A percentile compares a stretch with the other conserved stretches of the same genome.
Conservation (phyloP, 306 rosid species). For the Cyclanthera cordifolia region DNA sequence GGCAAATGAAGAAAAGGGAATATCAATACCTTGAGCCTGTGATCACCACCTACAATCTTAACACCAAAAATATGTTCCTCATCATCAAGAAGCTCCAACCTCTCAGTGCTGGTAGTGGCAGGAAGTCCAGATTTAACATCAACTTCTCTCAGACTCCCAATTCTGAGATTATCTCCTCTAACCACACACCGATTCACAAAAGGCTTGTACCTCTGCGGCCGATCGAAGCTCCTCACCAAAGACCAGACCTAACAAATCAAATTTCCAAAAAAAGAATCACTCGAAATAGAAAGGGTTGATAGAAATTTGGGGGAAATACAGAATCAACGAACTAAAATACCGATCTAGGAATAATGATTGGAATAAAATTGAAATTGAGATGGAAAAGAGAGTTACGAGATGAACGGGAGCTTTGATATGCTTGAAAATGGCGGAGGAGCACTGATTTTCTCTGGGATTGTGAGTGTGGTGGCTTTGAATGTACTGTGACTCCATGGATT, state of each 20-base stretch:
- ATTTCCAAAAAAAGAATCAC: no score
- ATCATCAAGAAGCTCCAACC: conserved; percentile 61
- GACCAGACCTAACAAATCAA: conserved; percentile 50
- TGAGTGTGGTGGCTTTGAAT: conserved; percentile 80
- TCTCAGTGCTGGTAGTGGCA: conserved; percentile 68
- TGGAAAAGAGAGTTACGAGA: conserved; percentile 36
- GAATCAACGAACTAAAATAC: neutral
- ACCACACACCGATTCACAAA: conserved; percentile 56
- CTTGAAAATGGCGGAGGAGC: conserved; percentile 78
- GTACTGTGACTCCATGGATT: conserved; percentile 54
- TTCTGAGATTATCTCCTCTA: conserved; percentile 45
- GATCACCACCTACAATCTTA: conserved; percentile 66
- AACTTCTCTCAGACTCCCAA: conserved; percentile 69
- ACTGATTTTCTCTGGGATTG: conserved; percentile 58
- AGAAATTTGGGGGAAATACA: neutral
- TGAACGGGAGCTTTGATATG: conserved; percentile 83
- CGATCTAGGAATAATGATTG: neutral
- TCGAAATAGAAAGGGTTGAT: neutral
- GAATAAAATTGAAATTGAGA: neutral
- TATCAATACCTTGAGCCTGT: conserved; percentile 44
- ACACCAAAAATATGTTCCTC: conserved; percentile 61
- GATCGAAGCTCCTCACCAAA: conserved; percentile 67
- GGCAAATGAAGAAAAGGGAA: neutral
- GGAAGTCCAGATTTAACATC: conserved; percentile 77
- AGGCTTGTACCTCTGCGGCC: conserved; percentile 61